Base-by-base conservation (phyloP, 495 filamentous ascomycete species). In the Penicillium simplicissimum region DNA sequence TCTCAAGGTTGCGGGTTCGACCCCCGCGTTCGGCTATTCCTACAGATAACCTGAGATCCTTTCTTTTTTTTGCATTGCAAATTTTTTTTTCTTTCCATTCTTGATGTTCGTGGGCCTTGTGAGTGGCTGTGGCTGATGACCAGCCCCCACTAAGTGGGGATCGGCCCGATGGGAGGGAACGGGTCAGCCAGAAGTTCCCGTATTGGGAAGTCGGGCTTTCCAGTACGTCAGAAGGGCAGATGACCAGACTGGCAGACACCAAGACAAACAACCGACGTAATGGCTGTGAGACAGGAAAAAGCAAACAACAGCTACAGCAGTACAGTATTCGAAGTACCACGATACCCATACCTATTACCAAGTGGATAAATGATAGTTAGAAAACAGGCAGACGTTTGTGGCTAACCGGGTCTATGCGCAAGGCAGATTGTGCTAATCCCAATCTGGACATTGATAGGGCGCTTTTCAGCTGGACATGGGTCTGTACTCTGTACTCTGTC, bases 1-100 rank as follows among this genome's bases (percentile, higher is more conserved):
- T 81, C 80, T 82, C 78, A 82, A 82, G 79, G 81, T 74, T 82
- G 79, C 73, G 78, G 81, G 81, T 83, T 83, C 79, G 78, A 82
- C 77, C 81, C 81, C 81, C 78, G 73, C 80, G 77, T 83, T 81
- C 75, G 80, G 80, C 80, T 82, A 64, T 70, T 67, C 62, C 64
- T 70, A 66, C 43, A 60, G 57, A 58, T 10, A 54, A 45, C 55
- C 55, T 52, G 62, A 59, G 61, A 64, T 60, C 34, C 47, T 55
- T 67, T 65, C 65, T 66, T 68, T 51, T 68, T 51, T 42, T 40
- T 52, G n/a, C 17, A 11, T 61, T 31, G 23, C 40, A 60, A 64
- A 52, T 35, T 55, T 69, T 66, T 63, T 19, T 55, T 17, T 19
- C 51, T 17, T 19, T 33, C 7, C 42, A 25, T 47, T 38, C 14